Base-by-base conservation (phyloP, 176 grass and related monocot species). In the Dactylis glomerata region DNA sequence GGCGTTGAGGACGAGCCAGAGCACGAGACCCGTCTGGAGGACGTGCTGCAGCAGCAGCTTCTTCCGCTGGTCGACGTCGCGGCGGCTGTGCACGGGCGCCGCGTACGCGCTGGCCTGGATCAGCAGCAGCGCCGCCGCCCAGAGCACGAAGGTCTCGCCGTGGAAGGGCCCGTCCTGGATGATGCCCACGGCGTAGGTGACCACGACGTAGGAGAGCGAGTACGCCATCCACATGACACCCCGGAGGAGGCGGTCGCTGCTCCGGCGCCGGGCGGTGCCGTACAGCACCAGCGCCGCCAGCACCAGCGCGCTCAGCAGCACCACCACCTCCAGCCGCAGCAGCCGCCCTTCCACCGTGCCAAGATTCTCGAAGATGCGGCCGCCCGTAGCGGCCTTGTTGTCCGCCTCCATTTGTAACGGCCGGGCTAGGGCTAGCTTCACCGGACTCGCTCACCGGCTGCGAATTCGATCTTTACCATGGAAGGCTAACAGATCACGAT, bases 41-140 rank as follows among this genome's bases (percentile, higher is more conserved):
- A 92, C 58, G 83, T 88, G 77, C 89, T 87, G 85, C 31, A 91
- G 85, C 23, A 91, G 89, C 59, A 87, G 75, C 85, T 87, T 91
- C 84, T 90, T 90, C 30, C 89, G 85, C 84, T 91, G 85, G 80
- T 50, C 61, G 0, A 91, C 58, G 71, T 93, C 85, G 71, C 76
- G 77, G 77, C 82, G 88, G 77, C 72, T 85, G 88, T 93, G 88
- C 62, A 65, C 82, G 37, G 84, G 88, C 17, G 57, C 82, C 10
- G 71, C 76, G 54, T 89, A 81, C 20, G 78, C 81, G 78, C 91
- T 85, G 8, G 77, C 88, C 77, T 82, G 83, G 87, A 90, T 83
- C 36, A 87, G 82, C 5, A 87, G 81, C 76, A 93, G 69, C 61
- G 88, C 87, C 1, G 82, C 40, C 22, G 81, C 88, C 91, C 91